Percentiles rank a stretch among this genome's conserved stretches.
Conservation (phyloP, 139 green algal genomes). For the Deuterostichococcus epilithicus region DNA sequence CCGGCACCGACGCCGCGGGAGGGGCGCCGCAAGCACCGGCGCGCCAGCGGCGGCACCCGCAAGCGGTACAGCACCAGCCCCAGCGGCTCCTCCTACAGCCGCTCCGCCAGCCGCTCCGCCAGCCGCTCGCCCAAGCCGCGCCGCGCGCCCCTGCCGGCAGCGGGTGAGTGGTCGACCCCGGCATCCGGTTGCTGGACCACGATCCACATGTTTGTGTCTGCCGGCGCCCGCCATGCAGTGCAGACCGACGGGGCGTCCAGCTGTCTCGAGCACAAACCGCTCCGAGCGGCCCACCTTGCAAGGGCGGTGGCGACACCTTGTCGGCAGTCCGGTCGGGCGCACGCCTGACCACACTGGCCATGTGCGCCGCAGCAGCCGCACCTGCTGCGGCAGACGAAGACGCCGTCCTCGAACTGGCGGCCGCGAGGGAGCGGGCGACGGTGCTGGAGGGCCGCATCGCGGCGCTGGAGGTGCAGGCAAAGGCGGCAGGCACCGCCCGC, state of each 20-base stretch:
- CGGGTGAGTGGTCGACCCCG: too few species aligned
- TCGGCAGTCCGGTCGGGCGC: too few species aligned
- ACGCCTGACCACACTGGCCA: too few species aligned
- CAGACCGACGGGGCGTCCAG: too few species aligned
- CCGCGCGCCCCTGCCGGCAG: too few species aligned
- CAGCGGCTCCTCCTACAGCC: slow-evolving; percentile 7
- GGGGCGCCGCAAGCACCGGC: background rate
- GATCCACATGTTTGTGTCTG: too few species aligned
- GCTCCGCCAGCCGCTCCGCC: slow-evolving; percentile 1
- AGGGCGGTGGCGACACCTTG: too few species aligned
- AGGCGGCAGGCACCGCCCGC: background rate
- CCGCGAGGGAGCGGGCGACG: slow-evolving; percentile 8
- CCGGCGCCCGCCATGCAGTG: too few species aligned
- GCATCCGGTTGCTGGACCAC: too few species aligned
- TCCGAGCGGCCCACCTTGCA: too few species aligned
- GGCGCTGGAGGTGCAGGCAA: slow-evolving; percentile 20
- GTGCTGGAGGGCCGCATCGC: slow-evolving; percentile 24
- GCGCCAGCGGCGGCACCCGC: background rate
- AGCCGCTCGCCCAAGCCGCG: slow-evolving; percentile 8
- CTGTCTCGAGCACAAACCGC: too few species aligned
- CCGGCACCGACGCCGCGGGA: background rate
- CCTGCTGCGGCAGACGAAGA: slow-evolving; percentile 13
- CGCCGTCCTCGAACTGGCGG: slow-evolving; percentile 14
- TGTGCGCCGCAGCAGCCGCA: too few species aligned
- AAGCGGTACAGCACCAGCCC: background rate